A percentile compares a stretch with the other conserved stretches of the same genome.
These are phyloP conservation scores for Phycomyces blakesleeanus DNA, from an alignment of 192 early-diverging fungal genomes.

Conservation along the genomic window DNA sequence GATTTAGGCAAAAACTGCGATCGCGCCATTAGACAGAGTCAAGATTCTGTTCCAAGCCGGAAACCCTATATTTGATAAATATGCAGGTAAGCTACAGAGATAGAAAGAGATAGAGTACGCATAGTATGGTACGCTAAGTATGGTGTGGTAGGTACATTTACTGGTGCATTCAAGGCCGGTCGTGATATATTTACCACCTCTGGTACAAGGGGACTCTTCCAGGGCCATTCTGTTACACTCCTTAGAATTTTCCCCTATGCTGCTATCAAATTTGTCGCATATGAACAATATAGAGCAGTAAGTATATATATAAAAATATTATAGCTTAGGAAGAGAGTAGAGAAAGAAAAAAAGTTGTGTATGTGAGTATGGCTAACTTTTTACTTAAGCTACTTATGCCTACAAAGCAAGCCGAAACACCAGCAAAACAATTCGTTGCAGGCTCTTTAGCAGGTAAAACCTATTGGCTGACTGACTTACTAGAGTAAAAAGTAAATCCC, in stretches of 20 bases:
- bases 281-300: constrained; percentile 81
- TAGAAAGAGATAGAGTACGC: no score
- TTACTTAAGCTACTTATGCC: constrained; percentile 60
- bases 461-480: not conserved
- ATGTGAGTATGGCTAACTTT: not conserved
- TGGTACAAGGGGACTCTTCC: constrained; percentile 82
- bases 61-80: constrained; percentile 66
- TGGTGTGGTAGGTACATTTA: constrained; percentile 56
- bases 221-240: constrained; percentile 92
- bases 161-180: constrained; percentile 79
- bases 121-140: no score
- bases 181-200: constrained; percentile 65
- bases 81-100: constrained; percentile 51
- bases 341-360: not conserved
- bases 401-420: constrained; percentile 55
- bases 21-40: constrained; percentile 81
- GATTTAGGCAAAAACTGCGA: constrained; percentile 66
- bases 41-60: constrained; percentile 85
- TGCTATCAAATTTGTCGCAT: constrained; percentile 94
- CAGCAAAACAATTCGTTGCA: constrained; percentile 69
- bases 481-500: not conserved
- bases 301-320: no score
- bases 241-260: constrained; percentile 96
- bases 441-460: constrained; percentile 64
- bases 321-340: no score